Conservation (phyloP, 805 yeast genomes). For the Candida ponderosae region DNA sequence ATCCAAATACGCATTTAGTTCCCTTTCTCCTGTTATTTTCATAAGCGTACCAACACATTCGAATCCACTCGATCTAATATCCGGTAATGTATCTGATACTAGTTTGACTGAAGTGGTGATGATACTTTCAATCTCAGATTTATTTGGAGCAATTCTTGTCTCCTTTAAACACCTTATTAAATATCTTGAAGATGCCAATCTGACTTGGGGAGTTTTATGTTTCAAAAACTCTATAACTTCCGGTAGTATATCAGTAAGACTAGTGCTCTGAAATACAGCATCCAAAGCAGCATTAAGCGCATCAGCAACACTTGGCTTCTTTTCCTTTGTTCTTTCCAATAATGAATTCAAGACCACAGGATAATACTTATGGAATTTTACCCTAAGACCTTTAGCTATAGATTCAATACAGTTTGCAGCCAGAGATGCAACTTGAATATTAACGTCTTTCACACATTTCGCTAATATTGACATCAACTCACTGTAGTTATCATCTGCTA, state of each 20-base stretch:
- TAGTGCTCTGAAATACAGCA: slow-evolving; percentile 46
- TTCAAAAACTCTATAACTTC: slow-evolving; percentile 51
- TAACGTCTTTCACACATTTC: slow-evolving; percentile 81
- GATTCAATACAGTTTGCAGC: slow-evolving; percentile 61
- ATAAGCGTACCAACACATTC: slow-evolving; percentile 73
- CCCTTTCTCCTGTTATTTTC: slow-evolving; percentile 75
- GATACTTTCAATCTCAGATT: slow-evolving; percentile 47
- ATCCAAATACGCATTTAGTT: slow-evolving; percentile 49
- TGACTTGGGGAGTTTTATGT: slow-evolving; percentile 80
- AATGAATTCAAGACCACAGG: slow-evolving; percentile 47
- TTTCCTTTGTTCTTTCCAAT: slow-evolving; percentile 82
- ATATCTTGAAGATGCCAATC: slow-evolving; percentile 60
- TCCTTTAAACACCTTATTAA: slow-evolving; percentile 54
- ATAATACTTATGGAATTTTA: slow-evolving; percentile 47
- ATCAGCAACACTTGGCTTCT: slow-evolving; percentile 69
- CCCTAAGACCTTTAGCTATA: slow-evolving; percentile 60
- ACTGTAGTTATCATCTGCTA: slow-evolving; percentile 57
- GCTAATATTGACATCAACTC: slow-evolving; percentile 55
- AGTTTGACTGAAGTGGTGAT: slow-evolving; percentile 51
- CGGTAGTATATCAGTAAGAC: slow-evolving; percentile 49
- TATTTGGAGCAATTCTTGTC: slow-evolving; percentile 40
- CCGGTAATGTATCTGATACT: slow-evolving; percentile 78
- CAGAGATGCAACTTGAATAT: slow-evolving; percentile 74
- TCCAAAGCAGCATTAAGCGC: slow-evolving; percentile 63
- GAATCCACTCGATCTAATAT: slow-evolving; percentile 71